Conservation (phyloP, 116 monocot genomes). For the Dioscorea cayenensis region DNA sequence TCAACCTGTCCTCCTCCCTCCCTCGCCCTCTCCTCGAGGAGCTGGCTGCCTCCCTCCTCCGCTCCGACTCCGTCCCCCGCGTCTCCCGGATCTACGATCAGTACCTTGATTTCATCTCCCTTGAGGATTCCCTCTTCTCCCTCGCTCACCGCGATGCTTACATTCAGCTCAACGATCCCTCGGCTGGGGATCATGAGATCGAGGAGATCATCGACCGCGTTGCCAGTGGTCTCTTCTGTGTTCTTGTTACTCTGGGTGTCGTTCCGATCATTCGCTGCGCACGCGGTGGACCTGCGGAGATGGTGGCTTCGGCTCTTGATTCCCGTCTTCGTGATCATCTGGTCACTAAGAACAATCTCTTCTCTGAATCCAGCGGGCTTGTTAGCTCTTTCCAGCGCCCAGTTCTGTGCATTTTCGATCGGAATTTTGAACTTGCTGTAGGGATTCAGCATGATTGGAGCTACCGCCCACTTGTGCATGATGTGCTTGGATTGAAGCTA, state of each 20-base stretch:
- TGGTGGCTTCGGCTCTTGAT: constrained; percentile 81
- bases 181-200: constrained; percentile 70
- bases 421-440: constrained; percentile 87
- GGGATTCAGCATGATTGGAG: constrained; percentile 93
- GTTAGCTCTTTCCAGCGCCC: constrained; percentile 66
- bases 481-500: constrained; percentile 66
- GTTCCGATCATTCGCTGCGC: constrained; percentile 76
- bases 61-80: constrained; percentile 37
- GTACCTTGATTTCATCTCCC: constrained; percentile 84
- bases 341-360: constrained; percentile 65
- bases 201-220: constrained; percentile 65
- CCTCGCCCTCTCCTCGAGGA: constrained; percentile 74
- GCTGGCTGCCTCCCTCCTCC: constrained; percentile 48
- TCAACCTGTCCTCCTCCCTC: constrained; percentile 91
- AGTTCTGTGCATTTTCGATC: constrained; percentile 73
- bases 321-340: constrained; percentile 64
- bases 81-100: constrained; percentile 76
- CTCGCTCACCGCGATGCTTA: constrained; percentile 58
- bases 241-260: constrained; percentile 63
- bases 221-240: constrained; percentile 64
- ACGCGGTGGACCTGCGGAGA: constrained; percentile 71
- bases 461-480: constrained; percentile 79
- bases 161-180: constrained; percentile 80
- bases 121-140: constrained; percentile 79
- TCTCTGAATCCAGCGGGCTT: constrained; percentile 44